These are phyloP conservation scores for Zangia roseola DNA, from an alignment of 768 basidiomycete genomes.

Conservation along the genomic window DNA sequence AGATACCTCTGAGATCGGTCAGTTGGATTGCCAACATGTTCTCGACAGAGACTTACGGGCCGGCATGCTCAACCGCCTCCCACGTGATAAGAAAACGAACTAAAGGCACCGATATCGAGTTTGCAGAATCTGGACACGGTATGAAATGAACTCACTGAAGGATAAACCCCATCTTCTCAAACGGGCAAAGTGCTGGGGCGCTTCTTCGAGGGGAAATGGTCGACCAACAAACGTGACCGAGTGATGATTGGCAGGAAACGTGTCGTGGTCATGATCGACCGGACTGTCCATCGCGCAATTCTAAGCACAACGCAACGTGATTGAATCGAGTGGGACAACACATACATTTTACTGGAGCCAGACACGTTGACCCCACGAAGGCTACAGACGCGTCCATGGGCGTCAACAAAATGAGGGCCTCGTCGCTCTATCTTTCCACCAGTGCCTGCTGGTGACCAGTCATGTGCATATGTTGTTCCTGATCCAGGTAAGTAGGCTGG, in stretches of 20 bases:
- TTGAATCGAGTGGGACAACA: neutral
- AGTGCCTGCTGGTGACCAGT: conserved; percentile 62
- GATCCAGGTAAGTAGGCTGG: conserved; percentile 48
- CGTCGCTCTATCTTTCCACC: conserved; percentile 55
- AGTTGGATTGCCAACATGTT: neutral
- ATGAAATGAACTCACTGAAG: conserved; percentile 58
- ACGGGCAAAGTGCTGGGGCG: conserved; percentile 78
- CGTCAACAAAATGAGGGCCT: conserved; percentile 83
- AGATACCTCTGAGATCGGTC: conserved; percentile 57
- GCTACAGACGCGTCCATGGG: conserved; percentile 73
- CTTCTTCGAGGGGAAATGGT: conserved; percentile 89
- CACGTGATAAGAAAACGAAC: conserved; percentile 94
- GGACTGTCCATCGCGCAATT: conserved; percentile 45
- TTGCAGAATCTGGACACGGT: neutral
- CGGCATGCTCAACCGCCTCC: conserved; percentile 95
- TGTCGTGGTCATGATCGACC: conserved; percentile 59
- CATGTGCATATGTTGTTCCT: conserved; percentile 59
- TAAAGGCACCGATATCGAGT: conserved; percentile 26
- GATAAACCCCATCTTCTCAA: conserved; percentile 85
- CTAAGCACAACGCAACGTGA: conserved; percentile 21
- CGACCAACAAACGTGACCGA: conserved; percentile 83
- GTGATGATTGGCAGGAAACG: conserved; percentile 64
- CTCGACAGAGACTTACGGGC: conserved; percentile 60
- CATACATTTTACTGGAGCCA: conserved; percentile 78
- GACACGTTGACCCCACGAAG: conserved; percentile 86